A percentile compares a stretch with the other conserved stretches of the same genome.
phyloP scores from a whole-genome alignment of 2,329 filamentous ascomycete species.

The Fusarium lyarnte region DNA sequence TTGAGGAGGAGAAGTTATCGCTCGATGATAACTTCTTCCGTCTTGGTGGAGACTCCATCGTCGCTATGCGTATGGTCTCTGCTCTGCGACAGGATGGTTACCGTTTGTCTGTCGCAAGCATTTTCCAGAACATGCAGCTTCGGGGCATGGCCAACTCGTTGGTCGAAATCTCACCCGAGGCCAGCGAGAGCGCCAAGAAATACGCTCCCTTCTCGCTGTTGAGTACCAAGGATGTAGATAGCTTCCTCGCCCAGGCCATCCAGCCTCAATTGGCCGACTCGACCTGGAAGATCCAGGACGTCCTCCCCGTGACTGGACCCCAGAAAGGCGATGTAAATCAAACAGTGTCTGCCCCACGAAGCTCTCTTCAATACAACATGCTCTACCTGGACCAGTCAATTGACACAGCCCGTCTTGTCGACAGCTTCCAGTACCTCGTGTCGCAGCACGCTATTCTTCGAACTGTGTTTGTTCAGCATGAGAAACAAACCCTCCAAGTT shows the following conservation, averaged over 20 bases:
- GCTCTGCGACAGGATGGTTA: constrained; percentile 37
- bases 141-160: constrained; percentile 36
- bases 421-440: constrained; percentile 39
- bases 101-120: constrained; percentile 40
- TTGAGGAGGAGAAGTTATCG: constrained; percentile 37
- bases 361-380: constrained; percentile 44
- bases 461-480: constrained; percentile 39
- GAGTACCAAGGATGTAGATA: constrained; percentile 16
- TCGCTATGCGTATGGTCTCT: constrained; percentile 44
- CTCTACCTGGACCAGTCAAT: constrained; percentile 41
- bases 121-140: constrained; percentile 44
- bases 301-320: constrained; percentile 36
- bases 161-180: constrained; percentile 8
- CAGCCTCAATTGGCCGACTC: constrained; percentile 29
- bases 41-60: constrained; percentile 40
- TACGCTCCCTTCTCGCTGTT: constrained; percentile 39
- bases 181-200: constrained; percentile 1
- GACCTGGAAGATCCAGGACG: constrained; percentile 36
- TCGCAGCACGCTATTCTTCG: constrained; percentile 38
- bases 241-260: constrained; percentile 26
- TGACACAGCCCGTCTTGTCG: constrained; percentile 23
- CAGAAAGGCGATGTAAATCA: constrained; percentile 37
- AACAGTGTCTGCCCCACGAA: constrained; percentile 34
- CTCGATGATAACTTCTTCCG: constrained; percentile 45
- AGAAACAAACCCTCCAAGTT: constrained; percentile 29